These are phyloP conservation scores for Pleurotus citrinopileatus DNA, from an alignment of 768 basidiomycete species.

Conservation along the genomic window DNA sequence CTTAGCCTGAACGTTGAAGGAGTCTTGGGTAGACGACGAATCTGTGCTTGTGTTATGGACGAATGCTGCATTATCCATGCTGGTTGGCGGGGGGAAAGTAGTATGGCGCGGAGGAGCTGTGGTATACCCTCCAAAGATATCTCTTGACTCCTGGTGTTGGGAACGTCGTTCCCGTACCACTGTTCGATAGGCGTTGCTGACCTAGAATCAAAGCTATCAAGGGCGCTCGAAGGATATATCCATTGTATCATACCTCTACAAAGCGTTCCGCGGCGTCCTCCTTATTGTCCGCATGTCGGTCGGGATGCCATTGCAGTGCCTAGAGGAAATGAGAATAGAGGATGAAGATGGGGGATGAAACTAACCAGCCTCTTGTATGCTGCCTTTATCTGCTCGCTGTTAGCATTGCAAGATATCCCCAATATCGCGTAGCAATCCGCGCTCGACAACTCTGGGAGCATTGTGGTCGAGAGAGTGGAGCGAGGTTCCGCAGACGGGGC, in stretches of 20 bases:
- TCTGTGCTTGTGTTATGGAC: background rate
- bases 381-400: conserved; percentile 22
- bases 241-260: conserved; percentile 43
- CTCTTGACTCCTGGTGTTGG: conserved; percentile 17
- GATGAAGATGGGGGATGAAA: conserved; percentile 17
- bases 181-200: conserved; percentile 54
- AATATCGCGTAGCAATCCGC: conserved; percentile 3
- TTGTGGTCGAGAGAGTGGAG: background rate
- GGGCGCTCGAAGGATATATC: conserved; percentile 5
- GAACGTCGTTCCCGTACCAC: conserved; percentile 36
- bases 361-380: conserved; percentile 63
- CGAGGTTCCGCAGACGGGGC: background rate
- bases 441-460: conserved; percentile 1
- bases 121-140: conserved; percentile 11
- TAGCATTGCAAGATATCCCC: conserved; percentile 4
- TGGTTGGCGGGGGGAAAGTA: background rate
- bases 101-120: conserved; percentile 9
- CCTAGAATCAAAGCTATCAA: conserved; percentile 28
- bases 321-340: conserved; percentile 14
- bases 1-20: background rate
- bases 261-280: conserved; percentile 54
- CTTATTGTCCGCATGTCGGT: conserved; percentile 52
- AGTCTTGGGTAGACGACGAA: conserved; percentile 8
- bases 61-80: background rate
- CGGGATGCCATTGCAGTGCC: conserved; percentile 70